Base-by-base conservation (phyloP, 805 yeast species). In the Saitoella complicata region DNA sequence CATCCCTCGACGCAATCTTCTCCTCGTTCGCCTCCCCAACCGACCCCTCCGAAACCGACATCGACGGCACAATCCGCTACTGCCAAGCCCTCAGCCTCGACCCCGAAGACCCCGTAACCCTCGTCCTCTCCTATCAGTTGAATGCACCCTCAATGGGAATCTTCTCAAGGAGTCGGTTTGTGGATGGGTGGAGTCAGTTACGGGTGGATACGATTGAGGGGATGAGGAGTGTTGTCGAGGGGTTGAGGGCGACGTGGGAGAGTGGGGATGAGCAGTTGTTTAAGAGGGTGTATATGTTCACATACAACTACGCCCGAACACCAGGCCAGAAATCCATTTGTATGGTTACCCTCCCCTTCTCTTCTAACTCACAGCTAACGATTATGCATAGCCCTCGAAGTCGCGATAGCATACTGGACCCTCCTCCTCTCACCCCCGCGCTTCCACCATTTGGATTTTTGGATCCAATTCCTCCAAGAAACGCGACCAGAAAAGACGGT, bases 321-420 rank as follows among this genome's bases (percentile, higher is more conserved):
- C 67, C 67, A 5, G 75, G 76, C 9, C 75, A 73, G 49, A 39
- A 29, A 31, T 31, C 41, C 1, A 12, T 39, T 6, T 10, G 32
- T 9, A 39, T 33, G n/a, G 21, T 4, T 4, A 3, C 21, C 21
- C 21, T 21, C 21, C 21, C 4, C 21, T 4, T 4, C 21, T 21
- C 21, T 21, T 21, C 21, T 21, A 4, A 4, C 4, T 21, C 4
- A 21, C 21, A 21, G 21, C 21, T 21, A 21, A 21, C 21, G 4
- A 21, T 74, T 78, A 49, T 63, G 69, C 4, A 55, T 87, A 13
- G 65, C 70, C 6, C 58, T 66, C 3, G 87, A 78, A 0, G 68
- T 74, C 1, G 88, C 94, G 0, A 59, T 70, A 1, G 82, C 73
- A 12, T 82, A 85, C 62, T 88, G 96, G 97, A 61, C 21, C 21